phyloP scores from a whole-genome alignment of 2,329 filamentous ascomycete genomes.

The Didymella sp. region DNA sequence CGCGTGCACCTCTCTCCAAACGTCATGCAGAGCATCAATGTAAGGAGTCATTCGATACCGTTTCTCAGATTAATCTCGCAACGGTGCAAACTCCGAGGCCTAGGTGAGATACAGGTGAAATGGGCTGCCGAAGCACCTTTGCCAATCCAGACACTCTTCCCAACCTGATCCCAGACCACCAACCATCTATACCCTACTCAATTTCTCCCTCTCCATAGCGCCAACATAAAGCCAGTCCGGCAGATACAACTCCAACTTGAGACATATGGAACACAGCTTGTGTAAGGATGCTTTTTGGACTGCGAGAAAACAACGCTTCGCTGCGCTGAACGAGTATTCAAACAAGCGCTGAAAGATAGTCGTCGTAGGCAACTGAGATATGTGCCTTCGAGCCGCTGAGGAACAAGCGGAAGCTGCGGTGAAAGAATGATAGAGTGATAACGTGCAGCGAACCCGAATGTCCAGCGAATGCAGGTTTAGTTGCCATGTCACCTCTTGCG shows the following conservation, averaged over 20 bases:
- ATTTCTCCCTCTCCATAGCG: conserved; percentile 8
- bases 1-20: conserved; percentile 11
- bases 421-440: not conserved
- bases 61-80: conserved; percentile 37
- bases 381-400: conserved; percentile 2
- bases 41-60: conserved; percentile 37
- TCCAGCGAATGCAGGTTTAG: not conserved
- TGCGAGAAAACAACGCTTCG: conserved; percentile 9
- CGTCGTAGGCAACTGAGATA: not conserved
- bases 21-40: conserved; percentile 10
- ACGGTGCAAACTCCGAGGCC: conserved; percentile 31
- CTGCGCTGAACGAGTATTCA: conserved; percentile 16
- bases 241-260: conserved; percentile 13
- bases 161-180: conserved; percentile 5
- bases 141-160: conserved; percentile 15
- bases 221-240: conserved; percentile 10
- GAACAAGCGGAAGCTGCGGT: not conserved
- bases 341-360: conserved; percentile 8
- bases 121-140: conserved; percentile 8
- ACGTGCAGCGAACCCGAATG: not conserved
- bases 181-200: conserved; percentile 11
- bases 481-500: conserved; percentile 63
- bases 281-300: conserved; percentile 8
- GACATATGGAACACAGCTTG: conserved; percentile 11
- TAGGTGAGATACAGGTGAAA: conserved; percentile 30